Base-by-base conservation (phyloP, 2,329 filamentous ascomycete genomes). In the Shiraia sp. region DNA sequence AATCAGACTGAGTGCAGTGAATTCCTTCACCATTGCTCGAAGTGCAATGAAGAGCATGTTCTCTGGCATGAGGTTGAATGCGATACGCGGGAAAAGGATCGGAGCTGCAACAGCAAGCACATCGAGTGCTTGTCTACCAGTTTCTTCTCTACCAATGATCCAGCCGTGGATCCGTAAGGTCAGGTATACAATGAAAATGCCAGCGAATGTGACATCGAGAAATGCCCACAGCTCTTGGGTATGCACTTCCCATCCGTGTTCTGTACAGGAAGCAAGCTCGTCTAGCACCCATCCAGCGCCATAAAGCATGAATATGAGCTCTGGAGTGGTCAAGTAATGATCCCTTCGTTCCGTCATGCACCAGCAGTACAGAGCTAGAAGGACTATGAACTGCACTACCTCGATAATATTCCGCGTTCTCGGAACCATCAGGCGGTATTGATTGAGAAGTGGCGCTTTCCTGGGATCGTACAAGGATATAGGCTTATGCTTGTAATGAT, bases 201-300 rank as follows among this genome's bases (percentile, higher is more conserved):
- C 57, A n/a, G 83, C 79, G 58, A 92, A 95, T 4, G 82, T 82
- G 32, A 92, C 83, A 63, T 93, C 89, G 12, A 95, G 78, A 58
- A 95, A 93, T 0, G 88, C 90, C 89, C 89, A 95, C 3, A 95
- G 73, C 55, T 93, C 92, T 65, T 95, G 88, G 0, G 88, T 90
- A 60, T 93, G 91, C 1, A 93, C 88, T 43, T 82, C 81, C 87
- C 87, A 83, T 35, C 80, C 77, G 61, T 93, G 88, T 51, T 88
- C 88, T 12, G 89, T 67, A 19, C 90, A 85, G 0, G 87, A 88
- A 2, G 86, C 85, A 57, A 89, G 81, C 59, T 90, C 86, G 61
- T 92, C 87, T 23, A 91, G 71, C 2, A 82, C 82, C 88, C 89
- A 93, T 13, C 89, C 89, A 47, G 85, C 80, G 1, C 84, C 82